Conservation (phyloP, 129 eudicot genomes). For the Helianthus tuberosus region DNA sequence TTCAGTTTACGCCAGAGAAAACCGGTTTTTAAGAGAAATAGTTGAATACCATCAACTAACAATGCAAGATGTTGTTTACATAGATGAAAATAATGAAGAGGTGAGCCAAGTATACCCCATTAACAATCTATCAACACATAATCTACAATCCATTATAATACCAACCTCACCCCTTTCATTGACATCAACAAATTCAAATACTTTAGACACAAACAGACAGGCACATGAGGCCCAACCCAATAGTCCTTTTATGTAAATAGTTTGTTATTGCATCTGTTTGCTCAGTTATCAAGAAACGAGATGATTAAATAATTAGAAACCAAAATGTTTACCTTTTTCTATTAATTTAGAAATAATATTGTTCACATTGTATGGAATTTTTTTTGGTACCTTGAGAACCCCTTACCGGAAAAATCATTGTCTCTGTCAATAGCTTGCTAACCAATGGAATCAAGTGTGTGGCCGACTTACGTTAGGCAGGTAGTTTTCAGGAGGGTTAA, state of each 20-base stretch:
- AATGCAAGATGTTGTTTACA: constrained; percentile 91
- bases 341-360: neutral
- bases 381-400: neutral
- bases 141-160: constrained; percentile 36
- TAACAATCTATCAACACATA: constrained; percentile 42
- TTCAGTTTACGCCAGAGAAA: constrained; percentile 78
- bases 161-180: constrained; percentile 34
- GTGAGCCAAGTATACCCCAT: constrained; percentile 77
- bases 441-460: too few relatives aligned
- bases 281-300: neutral
- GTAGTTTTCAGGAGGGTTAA: too few relatives aligned
- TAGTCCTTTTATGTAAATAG: constrained; percentile 33
- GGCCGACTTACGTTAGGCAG: too few relatives aligned
- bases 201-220: constrained; percentile 23
- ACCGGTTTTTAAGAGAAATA: constrained; percentile 84
- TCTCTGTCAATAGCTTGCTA: too few relatives aligned
- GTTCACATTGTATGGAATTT: constrained; percentile 7
- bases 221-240: constrained; percentile 15
- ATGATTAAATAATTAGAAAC: neutral
- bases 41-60: constrained; percentile 93
- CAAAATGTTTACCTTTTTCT: constrained; percentile 6
- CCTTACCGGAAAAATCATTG: too few relatives aligned
- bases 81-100: constrained; percentile 81
- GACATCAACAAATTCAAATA: constrained; percentile 18
- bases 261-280: constrained; percentile 1